phyloP scores from a whole-genome alignment of 768 basidiomycete species.

The Neoboletus subvelutipes region DNA sequence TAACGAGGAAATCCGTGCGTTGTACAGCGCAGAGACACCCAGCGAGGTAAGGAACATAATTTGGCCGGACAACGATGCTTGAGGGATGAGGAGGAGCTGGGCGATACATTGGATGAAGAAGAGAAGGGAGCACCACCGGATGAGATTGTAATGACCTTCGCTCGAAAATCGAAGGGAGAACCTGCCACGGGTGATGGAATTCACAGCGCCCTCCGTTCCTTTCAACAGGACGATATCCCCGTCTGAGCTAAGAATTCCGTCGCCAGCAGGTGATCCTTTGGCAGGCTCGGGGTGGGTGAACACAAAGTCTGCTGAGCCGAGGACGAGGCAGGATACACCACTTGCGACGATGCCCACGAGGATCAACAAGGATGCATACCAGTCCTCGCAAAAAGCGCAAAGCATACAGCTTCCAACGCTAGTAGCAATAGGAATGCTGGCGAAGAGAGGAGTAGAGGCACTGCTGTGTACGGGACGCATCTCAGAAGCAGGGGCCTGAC shows the following conservation, averaged over 20 bases:
- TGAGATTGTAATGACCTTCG: conserved; percentile 3
- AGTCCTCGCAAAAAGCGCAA: conserved; percentile 25
- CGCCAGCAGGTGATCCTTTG: conserved; percentile 25
- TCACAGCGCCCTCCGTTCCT: conserved; percentile 30
- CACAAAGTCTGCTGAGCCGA: conserved; percentile 25
- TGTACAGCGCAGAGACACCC: conserved; percentile 28
- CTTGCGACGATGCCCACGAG: conserved; percentile 32
- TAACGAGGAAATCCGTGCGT: conserved; percentile 26
- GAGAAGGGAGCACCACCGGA: conserved; percentile 24
- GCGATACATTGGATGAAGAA: conserved; percentile 24
- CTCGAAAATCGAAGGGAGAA: conserved; percentile 26
- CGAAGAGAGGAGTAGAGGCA: conserved; percentile 5
- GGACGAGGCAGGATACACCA: conserved; percentile 25
- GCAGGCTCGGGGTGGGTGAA: conserved; percentile 27
- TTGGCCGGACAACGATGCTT: conserved; percentile 30
- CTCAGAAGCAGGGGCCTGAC: conserved; percentile 9
- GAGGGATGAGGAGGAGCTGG: conserved; percentile 32
- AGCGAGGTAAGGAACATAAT: conserved; percentile 31
- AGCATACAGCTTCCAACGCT: conserved; percentile 24
- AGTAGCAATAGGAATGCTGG: conserved; percentile 19
- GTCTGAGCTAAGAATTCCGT: conserved; percentile 27
- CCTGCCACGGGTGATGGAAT: conserved; percentile 28
- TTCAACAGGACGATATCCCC: conserved; percentile 25
- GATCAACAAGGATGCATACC: conserved; percentile 30
- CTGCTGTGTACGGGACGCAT: conserved; percentile 2